Percentiles rank a stretch among this genome's conserved stretches.
Conservation (phyloP, 768 basidiomycete genomes). For the Boletellus emodensis region DNA sequence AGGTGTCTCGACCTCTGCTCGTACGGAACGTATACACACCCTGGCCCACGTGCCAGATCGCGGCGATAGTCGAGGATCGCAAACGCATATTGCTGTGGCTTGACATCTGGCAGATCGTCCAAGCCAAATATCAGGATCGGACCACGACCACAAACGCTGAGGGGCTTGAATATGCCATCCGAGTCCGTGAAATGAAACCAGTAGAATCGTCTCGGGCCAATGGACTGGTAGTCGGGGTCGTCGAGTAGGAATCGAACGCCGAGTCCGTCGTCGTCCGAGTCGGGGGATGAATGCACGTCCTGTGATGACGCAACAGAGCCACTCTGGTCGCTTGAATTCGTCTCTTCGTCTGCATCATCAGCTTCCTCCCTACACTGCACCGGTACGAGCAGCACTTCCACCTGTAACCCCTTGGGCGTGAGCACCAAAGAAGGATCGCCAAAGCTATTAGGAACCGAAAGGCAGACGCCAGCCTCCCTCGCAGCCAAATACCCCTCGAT, state of each 20-base stretch:
- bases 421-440: slow-evolving; percentile 7
- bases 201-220: neutral
- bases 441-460: neutral
- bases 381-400: slow-evolving; percentile 4
- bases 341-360: neutral
- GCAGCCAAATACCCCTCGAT: slow-evolving; percentile 9
- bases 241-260: slow-evolving; percentile 1
- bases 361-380: slow-evolving; percentile 2
- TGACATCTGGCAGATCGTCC: no score
- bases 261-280: neutral
- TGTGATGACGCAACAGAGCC: neutral
- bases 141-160: slow-evolving; percentile 3
- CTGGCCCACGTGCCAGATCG: slow-evolving; percentile 1
- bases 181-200: slow-evolving; percentile 9
- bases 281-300: neutral
- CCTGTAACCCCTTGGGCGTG: slow-evolving; percentile 6
- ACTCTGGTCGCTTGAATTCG: neutral
- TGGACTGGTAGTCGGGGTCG: neutral
- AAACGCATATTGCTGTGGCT: neutral
- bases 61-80: slow-evolving; percentile 9
- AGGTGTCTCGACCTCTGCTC: slow-evolving; percentile 3
- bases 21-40: slow-evolving; percentile 6
- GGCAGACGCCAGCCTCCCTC: neutral
- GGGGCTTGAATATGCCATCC: neutral
- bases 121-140: neutral